Conservation (phyloP, 73 alveolate genomes). For the Tetrahymena borealis region DNA sequence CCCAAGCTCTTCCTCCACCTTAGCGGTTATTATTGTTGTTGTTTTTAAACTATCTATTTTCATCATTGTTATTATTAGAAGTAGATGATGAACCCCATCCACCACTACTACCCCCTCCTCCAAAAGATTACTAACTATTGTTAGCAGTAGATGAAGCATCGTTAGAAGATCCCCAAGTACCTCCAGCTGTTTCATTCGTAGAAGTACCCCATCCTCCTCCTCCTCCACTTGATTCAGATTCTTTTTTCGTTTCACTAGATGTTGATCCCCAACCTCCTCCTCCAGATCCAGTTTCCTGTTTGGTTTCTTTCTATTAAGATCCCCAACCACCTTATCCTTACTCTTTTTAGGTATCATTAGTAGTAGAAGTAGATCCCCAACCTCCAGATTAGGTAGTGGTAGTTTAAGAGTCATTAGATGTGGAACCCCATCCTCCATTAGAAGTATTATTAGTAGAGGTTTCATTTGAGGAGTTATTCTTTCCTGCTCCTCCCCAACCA, state of each 20-base stretch:
- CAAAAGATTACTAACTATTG: no score
- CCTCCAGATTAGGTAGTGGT: neutral
- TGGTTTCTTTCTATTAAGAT: neutral
- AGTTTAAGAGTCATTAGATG: neutral
- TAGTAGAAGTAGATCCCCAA: neutral
- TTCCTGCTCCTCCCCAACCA: no score
- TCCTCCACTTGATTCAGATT: neutral
- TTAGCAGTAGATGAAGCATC: neutral
- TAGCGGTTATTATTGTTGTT: neutral
- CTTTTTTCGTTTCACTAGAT: neutral
- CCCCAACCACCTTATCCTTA: no score
- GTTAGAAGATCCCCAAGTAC: neutral
- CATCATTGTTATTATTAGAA: neutral
- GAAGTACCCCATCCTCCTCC: neutral
- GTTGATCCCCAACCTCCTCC: neutral
- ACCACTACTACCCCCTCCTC: neutral
- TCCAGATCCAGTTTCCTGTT: no score
- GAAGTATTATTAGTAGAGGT: neutral
- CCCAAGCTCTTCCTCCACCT: neutral
- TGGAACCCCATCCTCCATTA: neutral
- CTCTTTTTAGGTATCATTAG: no score
- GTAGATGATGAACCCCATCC: neutral
- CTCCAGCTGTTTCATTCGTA: neutral
- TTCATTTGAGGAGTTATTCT: no score
- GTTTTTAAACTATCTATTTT: no score